phyloP scores from a whole-genome alignment of 2,329 filamentous ascomycete species.

The Dactylellina leptospora region DNA sequence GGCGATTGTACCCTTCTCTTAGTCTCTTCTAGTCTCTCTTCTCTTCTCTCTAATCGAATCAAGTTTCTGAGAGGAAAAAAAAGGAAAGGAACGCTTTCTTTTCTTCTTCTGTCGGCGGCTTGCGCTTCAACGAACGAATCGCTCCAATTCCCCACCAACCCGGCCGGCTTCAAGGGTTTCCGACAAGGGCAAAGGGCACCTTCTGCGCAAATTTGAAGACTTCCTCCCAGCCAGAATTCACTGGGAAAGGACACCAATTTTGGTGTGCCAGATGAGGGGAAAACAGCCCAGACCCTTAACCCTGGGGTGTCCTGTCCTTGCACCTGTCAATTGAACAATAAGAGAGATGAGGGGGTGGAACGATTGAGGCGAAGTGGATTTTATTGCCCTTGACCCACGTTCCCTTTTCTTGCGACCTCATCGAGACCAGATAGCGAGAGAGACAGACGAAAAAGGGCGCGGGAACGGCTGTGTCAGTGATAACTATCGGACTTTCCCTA shows the following conservation, averaged over 20 bases:
- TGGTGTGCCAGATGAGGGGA: constrained; percentile 40
- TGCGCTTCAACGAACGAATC: constrained; percentile 52
- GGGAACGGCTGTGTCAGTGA: constrained; percentile 40
- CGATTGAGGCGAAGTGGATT: constrained; percentile 19
- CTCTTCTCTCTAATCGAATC: neutral
- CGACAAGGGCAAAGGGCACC: constrained; percentile 21
- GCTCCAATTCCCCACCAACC: constrained; percentile 51
- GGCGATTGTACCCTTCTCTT: constrained; percentile 23
- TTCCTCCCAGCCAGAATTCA: constrained; percentile 39
- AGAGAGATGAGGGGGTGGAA: constrained; percentile 13
- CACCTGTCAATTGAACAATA: constrained; percentile 43
- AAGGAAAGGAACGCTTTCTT: constrained; percentile 39
- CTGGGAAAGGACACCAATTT: constrained; percentile 16
- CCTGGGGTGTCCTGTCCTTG: constrained; percentile 46
- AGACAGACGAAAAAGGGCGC: constrained; percentile 9
- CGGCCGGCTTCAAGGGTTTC: constrained; percentile 48
- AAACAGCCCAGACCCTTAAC: constrained; percentile 44
- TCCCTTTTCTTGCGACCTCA: neutral
- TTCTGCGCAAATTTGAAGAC: constrained; percentile 52
- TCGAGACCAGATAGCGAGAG: neutral
- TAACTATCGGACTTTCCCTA: constrained; percentile 14
- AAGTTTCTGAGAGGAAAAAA: constrained; percentile 14
- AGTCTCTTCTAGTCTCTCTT: too few relatives aligned
- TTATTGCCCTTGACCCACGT: constrained; percentile 15
- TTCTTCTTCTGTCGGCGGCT: constrained; percentile 52